Evolutionary conservation across 2,329 filamentous ascomycete genomes (phyloP), one percentile per base, ranked within the genome.

Genomic region (Niveomyces coronatus): DNA sequence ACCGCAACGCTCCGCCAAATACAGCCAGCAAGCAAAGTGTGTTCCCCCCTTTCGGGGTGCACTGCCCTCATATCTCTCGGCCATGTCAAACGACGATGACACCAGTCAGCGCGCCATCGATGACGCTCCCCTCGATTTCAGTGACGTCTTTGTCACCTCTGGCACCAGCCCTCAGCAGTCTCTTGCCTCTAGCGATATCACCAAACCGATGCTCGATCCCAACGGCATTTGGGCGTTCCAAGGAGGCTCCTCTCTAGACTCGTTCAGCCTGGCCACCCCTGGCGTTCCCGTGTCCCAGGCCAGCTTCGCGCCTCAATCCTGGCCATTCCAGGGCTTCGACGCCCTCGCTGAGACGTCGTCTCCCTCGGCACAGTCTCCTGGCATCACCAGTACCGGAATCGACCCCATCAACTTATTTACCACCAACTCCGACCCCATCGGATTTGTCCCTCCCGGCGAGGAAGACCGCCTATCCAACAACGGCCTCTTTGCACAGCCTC

Each of bases 171-270:
- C 53, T 13, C 50, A 59, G 46, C 53, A 52, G 44, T 52, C 53
- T 42, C 50, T 50, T 41, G 43, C 45, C 37, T 45, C 49, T 45
- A 46, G 46, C 48, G 55, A 55, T 45, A 48, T 61, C 53, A 53
- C 40, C 53, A 56, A 46, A 49, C 58, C 49, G 49, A 63, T 38
- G 53, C 65, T 41, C 34, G 39, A 41, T 23, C 34, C 39, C 17
- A 41, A 29, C 19, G 27, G 14, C 44, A 60, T 54, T 54, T 74
- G 70, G 70, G 52, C 58, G 45, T 71, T 70, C 46, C 63, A 64
- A 43, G 62, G 63, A 50, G 62, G 62, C 10, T 63, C 67, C 44
- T 64, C 66, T 31, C 68, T 66, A 56, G 63, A 66, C 48, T 57
- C 61, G 37, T 68, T 62, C 55, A 59, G 63, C 55, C 50, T 40